These are phyloP conservation scores for Boeremia exigua DNA, from an alignment of 2,329 filamentous ascomycete genomes.

Conservation along the genomic window DNA sequence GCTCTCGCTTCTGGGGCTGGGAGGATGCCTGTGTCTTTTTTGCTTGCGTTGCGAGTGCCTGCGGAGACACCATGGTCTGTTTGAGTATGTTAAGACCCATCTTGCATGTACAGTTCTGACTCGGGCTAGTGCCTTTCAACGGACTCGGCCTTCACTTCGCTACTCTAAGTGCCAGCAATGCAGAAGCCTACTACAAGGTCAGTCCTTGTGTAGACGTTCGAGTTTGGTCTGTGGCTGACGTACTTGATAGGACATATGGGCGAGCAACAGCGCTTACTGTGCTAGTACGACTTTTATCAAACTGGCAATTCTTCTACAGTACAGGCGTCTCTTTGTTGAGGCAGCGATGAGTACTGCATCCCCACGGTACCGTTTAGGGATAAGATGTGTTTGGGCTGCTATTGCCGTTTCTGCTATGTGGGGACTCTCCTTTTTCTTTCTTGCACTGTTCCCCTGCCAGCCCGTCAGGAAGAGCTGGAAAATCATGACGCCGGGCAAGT, in stretches of 20 bases:
- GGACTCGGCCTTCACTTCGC: slow-evolving; percentile 45
- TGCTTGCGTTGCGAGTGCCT: slow-evolving; percentile 29
- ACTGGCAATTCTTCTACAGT: slow-evolving; percentile 47
- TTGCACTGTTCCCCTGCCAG: slow-evolving; percentile 41
- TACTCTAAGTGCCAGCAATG: slow-evolving; percentile 24
- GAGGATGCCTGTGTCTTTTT: slow-evolving; percentile 45
- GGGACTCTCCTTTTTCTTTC: slow-evolving; percentile 39
- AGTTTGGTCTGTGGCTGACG: slow-evolving; percentile 1
- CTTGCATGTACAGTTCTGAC: background rate
- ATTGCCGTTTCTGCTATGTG: slow-evolving; percentile 34
- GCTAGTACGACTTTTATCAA: slow-evolving; percentile 46
- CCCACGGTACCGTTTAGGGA: slow-evolving; percentile 21
- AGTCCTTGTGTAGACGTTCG: background rate
- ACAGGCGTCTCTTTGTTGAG: slow-evolving; percentile 44
- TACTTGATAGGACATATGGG: slow-evolving; percentile 35
- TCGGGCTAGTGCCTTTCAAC: slow-evolving; percentile 35
- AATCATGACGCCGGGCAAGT: slow-evolving; percentile 26
- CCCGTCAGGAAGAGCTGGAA: slow-evolving; percentile 44
- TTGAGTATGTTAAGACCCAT: slow-evolving; percentile 31
- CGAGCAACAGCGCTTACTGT: slow-evolving; percentile 40
- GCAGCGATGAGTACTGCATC: slow-evolving; percentile 18
- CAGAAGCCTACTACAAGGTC: slow-evolving; percentile 41
- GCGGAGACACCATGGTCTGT: slow-evolving; percentile 39
- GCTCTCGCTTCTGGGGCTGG: slow-evolving; percentile 42
- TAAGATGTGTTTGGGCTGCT: slow-evolving; percentile 25